Conservation (phyloP, 306 rosid species). For the Trichosanthes truncata region DNA sequence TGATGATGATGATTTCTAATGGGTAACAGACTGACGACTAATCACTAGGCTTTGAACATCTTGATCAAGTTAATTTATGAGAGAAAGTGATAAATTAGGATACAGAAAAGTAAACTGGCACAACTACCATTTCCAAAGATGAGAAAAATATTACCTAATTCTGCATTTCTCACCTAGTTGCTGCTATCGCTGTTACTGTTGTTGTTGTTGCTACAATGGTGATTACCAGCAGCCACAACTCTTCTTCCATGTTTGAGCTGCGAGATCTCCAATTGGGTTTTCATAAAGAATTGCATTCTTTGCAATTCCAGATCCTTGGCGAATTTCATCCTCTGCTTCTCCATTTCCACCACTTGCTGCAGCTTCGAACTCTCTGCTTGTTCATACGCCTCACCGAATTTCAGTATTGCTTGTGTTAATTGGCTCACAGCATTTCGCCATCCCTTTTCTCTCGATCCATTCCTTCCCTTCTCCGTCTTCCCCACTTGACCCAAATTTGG, state of each 20-base stretch:
- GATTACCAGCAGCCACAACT: conserved; percentile 43
- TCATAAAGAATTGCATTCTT: conserved; percentile 93
- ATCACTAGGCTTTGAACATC: not conserved
- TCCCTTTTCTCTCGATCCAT: conserved; percentile 22
- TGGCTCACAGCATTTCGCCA: conserved; percentile 76
- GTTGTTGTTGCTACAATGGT: conserved; percentile 31
- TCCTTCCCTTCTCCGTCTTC: conserved; percentile 21
- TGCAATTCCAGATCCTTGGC: conserved; percentile 86
- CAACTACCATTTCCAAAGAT: conserved; percentile 22
- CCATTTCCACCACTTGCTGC: conserved; percentile 93
- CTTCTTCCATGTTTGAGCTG: conserved; percentile 66
- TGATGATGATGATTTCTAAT: not conserved
- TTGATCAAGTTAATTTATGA: conserved; percentile 12
- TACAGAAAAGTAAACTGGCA: conserved; percentile 16
- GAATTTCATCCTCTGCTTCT: conserved; percentile 95
- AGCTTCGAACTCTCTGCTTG: conserved; percentile 78
- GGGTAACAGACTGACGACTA: not conserved
- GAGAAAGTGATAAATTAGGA: conserved; percentile 2
- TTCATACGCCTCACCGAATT: conserved; percentile 89
- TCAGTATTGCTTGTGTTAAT: conserved; percentile 70
- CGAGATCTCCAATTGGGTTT: conserved; percentile 85
- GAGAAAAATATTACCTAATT: not conserved
- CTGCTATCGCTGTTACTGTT: conserved; percentile 60
- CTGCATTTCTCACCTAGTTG: conserved; percentile 21
- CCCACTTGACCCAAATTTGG: not conserved